Evolutionary conservation across 2,329 filamentous ascomycete species (phyloP), one percentile per base, ranked within the genome.

Genomic region (Colletotrichum euphorbiae): DNA sequence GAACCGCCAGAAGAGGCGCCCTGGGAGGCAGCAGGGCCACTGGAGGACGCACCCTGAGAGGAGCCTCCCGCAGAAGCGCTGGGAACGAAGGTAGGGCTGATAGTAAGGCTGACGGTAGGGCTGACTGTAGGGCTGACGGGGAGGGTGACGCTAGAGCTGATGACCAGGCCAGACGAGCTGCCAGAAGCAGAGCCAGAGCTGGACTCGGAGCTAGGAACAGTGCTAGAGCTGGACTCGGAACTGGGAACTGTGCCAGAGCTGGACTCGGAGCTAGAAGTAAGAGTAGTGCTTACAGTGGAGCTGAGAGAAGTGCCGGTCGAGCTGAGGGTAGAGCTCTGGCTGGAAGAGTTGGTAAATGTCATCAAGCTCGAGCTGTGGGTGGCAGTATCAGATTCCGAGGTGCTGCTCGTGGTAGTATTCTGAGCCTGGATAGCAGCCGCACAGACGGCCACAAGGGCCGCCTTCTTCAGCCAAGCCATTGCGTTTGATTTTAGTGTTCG

Each of bases 391-490:
- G 28, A 28, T 28, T 7, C 28, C 3, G 28, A 28, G 28, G 28
- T 6, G 28, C 6, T 28, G 7, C 28, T 24, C 17, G 50, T 24
- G n/a, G 33, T 46, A 0, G 61, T 13, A 21, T 12, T 11, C 9
- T 17, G 13, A 3, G 31, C 51, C 3, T 45, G 28, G 15, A 42
- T 33, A 42, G 45, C 17, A 15, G 42, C 50, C 24, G 24, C 36
- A 42, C 11, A 64, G 17, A 43, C 61, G 52, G 62, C 62, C 62
- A 52, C 17, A 2, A 51, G 13, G 43, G 46, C 62, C 54, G 62
- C 46, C 46, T 33, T 57, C 55, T 65, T 65, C 21, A 52, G 15
- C 62, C 62, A 65, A 58, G 43, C 55, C 62, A 65, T 65, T 31
- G 28, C 51, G 62, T 51, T 19, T 17, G 28, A 11, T 54, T 28